Evolutionary conservation across 2,329 filamentous ascomycete species (phyloP).

Genomic region (Ophiostoma australiae): DNA sequence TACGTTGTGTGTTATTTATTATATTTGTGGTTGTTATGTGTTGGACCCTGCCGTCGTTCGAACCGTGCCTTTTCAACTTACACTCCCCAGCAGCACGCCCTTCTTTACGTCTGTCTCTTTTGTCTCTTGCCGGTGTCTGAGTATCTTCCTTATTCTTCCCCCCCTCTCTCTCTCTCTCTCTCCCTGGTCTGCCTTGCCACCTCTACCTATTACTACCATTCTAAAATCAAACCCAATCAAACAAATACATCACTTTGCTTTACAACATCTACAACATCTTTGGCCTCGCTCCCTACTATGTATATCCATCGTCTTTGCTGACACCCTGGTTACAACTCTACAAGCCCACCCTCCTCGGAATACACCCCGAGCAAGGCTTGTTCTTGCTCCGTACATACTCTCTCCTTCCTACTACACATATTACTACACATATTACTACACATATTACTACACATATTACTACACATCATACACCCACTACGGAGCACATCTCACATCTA

Average conservation of each 20-base stretch:
- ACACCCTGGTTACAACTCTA: background rate
- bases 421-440: background rate
- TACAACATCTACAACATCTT: background rate
- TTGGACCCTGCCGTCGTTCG: background rate
- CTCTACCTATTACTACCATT: background rate
- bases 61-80: background rate
- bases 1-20: background rate
- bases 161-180: background rate
- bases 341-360: background rate
- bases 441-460: background rate
- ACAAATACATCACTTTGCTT: background rate
- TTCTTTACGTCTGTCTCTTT: background rate
- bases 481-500: background rate
- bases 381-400: constrained; percentile 4
- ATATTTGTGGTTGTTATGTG: background rate
- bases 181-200: background rate
- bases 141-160: background rate
- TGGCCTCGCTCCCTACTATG: background rate
- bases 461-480: background rate
- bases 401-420: background rate
- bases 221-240: background rate
- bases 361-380: constrained; percentile 12
- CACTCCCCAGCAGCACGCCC: background rate
- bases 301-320: background rate
- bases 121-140: background rate